Evolutionary conservation across 129 eudicot species (phyloP), one percentile per base, ranked within the genome.

Genomic region (Smallanthus sonchifolius): DNA sequence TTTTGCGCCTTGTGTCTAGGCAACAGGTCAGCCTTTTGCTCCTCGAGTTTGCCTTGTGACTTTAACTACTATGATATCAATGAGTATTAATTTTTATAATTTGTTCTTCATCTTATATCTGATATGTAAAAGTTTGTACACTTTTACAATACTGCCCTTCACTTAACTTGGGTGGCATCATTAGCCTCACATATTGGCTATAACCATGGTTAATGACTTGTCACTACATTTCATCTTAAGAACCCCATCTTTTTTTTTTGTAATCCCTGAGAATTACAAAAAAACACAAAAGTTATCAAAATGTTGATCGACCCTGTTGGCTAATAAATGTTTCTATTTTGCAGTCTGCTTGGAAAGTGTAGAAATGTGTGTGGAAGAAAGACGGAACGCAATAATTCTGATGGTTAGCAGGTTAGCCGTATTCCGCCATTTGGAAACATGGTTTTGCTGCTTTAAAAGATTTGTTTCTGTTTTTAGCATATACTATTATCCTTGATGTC

Each of bases 301-400:
- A 19, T 75, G 65, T 10, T 38, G 39, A 13, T 44, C 35, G 59
- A 0, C 67, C 4, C 39, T 3, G 38, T 6, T 14, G 75, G 65
- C 54, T 70, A 36, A 69, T 69, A 30, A 60, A 11, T 10, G 52
- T 36, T 11, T 11, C 38, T 51, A 37, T 70, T 78, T 78, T 62
- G 57, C 75, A 80, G 75, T 44, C 52, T 40, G 16, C 40, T 80
- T 80, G 67, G 44, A 47, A 5, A n/a, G 10, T 48, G 60, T 63
- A 68, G 72, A 74, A 71, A 72, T 32, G 72, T 9, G 72, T 9
- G 63, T 59, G 57, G 76, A 30, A 10, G 72, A 74, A 67, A 49
- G 77, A 60, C 17, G 73, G 65, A 65, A 35, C 7, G 10, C 59
- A 80, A 80, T 75, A 75, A 75, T 62, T 70, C 47, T 62, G 51